phyloP scores from a whole-genome alignment of 306 rosid genomes.

The Herpetospermum pedunculosum region DNA sequence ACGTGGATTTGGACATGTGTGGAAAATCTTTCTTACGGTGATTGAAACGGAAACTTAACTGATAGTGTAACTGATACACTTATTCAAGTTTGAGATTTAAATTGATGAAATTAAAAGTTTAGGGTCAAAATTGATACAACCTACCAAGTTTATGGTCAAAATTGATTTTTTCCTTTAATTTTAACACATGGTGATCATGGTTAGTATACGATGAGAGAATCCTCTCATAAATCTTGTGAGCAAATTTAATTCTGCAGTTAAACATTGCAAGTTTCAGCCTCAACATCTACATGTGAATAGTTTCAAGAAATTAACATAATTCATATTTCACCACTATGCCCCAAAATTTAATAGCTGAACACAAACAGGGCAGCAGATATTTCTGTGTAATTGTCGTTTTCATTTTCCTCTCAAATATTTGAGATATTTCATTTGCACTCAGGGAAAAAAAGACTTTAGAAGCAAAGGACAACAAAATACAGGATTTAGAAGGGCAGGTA shows the following conservation, averaged over 20 bases:
- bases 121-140: too few relatives aligned
- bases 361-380: background rate
- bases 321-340: background rate
- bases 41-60: too few relatives aligned
- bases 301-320: background rate
- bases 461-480: slow-evolving; percentile 34
- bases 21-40: too few relatives aligned
- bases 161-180: too few relatives aligned
- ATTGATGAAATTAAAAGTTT: too few relatives aligned
- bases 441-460: slow-evolving; percentile 43
- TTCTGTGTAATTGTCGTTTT: background rate
- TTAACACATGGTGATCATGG: background rate
- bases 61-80: too few relatives aligned
- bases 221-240: background rate
- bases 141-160: too few relatives aligned
- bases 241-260: background rate
- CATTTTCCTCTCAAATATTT: background rate
- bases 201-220: background rate
- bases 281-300: background rate
- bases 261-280: background rate
- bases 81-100: too few relatives aligned
- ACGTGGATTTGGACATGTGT: too few relatives aligned
- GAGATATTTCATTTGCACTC: slow-evolving; percentile 8
- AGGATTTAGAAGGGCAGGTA: slow-evolving; percentile 65
- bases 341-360: background rate